These are phyloP conservation scores for Somion occarium DNA, from an alignment of 1,284 basidiomycete species.

Conservation along the genomic window DNA sequence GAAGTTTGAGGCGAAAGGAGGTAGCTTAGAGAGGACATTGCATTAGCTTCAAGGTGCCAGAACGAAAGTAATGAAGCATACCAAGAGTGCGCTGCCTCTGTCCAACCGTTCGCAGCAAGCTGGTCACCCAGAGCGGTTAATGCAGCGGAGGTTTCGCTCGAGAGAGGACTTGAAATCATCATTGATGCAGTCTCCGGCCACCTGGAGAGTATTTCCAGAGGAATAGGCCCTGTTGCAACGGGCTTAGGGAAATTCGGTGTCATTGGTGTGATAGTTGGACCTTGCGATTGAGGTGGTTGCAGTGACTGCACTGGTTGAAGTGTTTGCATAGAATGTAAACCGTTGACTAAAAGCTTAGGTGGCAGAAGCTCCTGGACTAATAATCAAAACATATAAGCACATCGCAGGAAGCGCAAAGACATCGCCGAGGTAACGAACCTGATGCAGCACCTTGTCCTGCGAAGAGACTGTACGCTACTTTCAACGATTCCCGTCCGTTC, in stretches of 20 bases:
- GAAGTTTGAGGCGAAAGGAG: constrained; percentile 85
- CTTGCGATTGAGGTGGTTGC: constrained; percentile 35
- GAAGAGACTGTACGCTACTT: constrained; percentile 83
- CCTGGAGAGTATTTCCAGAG: constrained; percentile 55
- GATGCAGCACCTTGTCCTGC: constrained; percentile 78
- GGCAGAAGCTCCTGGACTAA: constrained; percentile 77
- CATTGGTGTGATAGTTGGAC: constrained; percentile 48
- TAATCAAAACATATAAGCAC: constrained; percentile 2
- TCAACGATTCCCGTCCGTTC: constrained; percentile 66
- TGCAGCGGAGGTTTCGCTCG: constrained; percentile 62
- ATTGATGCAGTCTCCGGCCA: constrained; percentile 90
- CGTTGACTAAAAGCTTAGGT: constrained; percentile 44
- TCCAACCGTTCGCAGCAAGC: constrained; percentile 65
- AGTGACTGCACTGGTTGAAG: constrained; percentile 33
- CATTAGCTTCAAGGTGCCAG: constrained; percentile 1
- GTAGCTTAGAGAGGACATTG: constrained; percentile 51
- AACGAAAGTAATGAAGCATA: constrained; percentile 30
- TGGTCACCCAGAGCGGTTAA: constrained; percentile 87
- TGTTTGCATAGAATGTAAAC: constrained; percentile 34
- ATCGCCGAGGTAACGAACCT: constrained; percentile 55
- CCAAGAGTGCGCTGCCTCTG: constrained; percentile 92
- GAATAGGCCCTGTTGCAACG: constrained; percentile 37
- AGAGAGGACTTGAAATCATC: constrained; percentile 73
- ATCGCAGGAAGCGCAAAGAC: not conserved
- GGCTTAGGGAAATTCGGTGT: constrained; percentile 58